A percentile compares a stretch with the other conserved stretches of the same genome.
These are phyloP conservation scores for Fragaria vesca DNA, from an alignment of 306 rosid species.

Conservation along the genomic window DNA sequence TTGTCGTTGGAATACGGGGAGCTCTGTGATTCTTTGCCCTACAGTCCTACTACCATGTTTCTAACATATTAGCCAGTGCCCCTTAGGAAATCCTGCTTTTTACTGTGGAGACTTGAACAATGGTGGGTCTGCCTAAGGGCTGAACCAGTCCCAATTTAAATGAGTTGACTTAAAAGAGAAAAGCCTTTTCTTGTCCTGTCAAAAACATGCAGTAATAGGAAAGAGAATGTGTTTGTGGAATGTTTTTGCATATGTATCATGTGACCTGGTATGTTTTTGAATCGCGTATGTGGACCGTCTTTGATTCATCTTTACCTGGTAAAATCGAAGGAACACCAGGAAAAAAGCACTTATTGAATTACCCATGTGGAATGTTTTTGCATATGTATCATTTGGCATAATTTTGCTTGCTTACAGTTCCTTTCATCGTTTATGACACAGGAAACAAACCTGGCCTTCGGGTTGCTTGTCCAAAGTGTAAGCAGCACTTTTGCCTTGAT, in stretches of 20 bases:
- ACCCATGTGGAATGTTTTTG: neutral
- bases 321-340: neutral
- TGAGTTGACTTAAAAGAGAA: neutral
- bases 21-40: neutral
- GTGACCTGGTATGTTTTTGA: too few species aligned
- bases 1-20: neutral
- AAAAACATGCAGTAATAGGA: neutral
- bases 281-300: too few species aligned
- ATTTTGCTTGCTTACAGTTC: constrained; percentile 5
- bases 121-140: neutral
- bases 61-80: neutral
- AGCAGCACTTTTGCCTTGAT: constrained; percentile 83
- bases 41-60: neutral
- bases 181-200: neutral
- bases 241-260: neutral
- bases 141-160: neutral
- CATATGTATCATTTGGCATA: neutral
- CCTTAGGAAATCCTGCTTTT: neutral
- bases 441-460: constrained; percentile 70
- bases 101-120: constrained; percentile 1
- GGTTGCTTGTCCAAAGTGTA: constrained; percentile 84
- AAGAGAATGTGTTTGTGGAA: neutral
- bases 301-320: too few species aligned
- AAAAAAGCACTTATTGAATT: neutral
- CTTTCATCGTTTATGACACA: constrained; percentile 38